Conservation (phyloP, 1,284 basidiomycete genomes). For the Porogramme epimiltina region DNA sequence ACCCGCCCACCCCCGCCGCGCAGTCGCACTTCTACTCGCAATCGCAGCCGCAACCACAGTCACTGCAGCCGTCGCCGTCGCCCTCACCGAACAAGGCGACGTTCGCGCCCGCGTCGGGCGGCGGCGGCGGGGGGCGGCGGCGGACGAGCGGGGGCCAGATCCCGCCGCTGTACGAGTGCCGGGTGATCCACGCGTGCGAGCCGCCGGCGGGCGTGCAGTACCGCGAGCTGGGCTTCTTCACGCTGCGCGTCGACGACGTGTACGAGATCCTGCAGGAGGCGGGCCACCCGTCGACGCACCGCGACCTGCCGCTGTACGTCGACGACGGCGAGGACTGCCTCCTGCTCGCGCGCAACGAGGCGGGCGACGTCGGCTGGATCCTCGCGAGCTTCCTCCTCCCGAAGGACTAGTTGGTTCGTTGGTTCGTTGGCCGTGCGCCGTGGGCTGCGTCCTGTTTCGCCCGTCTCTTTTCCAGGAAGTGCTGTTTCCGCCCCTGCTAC, state of each 20-base stretch:
- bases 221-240: constrained; percentile 73
- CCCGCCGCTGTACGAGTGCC: constrained; percentile 60
- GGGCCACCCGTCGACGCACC: constrained; percentile 72
- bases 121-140: constrained; percentile 41
- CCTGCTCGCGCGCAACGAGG: constrained; percentile 55
- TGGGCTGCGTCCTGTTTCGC: too few species aligned
- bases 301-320: constrained; percentile 70
- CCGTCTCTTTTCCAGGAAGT: neutral
- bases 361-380: constrained; percentile 70
- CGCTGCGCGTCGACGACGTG: constrained; percentile 56
- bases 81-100: constrained; percentile 23
- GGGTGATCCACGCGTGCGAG: constrained; percentile 64
- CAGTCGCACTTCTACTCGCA: too few species aligned
- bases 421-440: too few species aligned
- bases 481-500: neutral
- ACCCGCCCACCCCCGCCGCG: too few species aligned
- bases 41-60: too few species aligned
- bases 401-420: constrained; percentile 43
- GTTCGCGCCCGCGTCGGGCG: constrained; percentile 23
- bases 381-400: constrained; percentile 79
- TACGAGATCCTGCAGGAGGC: constrained; percentile 73
- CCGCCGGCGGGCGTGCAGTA: constrained; percentile 68
- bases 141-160: constrained; percentile 24
- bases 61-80: constrained; percentile 5
- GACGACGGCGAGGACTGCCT: constrained; percentile 82